These are phyloP conservation scores for Triticum monococcum DNA, from an alignment of 176 grass and related monocot species.

Conservation along the genomic window DNA sequence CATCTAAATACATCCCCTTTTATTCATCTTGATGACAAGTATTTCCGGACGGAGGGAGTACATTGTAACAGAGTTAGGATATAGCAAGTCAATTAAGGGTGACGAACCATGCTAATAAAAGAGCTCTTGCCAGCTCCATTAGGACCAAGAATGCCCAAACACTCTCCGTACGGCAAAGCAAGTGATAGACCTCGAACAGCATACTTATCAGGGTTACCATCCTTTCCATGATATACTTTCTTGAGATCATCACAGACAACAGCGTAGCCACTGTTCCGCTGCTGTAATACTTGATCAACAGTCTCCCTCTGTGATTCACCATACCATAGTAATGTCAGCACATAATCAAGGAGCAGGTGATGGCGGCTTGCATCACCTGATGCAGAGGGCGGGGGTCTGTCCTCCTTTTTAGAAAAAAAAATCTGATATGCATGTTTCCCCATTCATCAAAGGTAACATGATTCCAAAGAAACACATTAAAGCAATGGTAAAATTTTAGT, in stretches of 20 bases:
- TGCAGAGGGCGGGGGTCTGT: no score
- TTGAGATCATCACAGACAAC: slow-evolving; percentile 79
- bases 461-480: no score
- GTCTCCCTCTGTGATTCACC: slow-evolving; percentile 56
- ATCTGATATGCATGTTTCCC: no score
- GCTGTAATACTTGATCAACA: slow-evolving; percentile 57
- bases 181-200: slow-evolving; percentile 91
- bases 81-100: background rate
- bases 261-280: slow-evolving; percentile 49
- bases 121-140: slow-evolving; percentile 97
- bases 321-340: slow-evolving; percentile 14
- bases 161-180: slow-evolving; percentile 86
- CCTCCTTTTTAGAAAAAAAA: no score
- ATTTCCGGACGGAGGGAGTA: no score
- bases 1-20: no score
- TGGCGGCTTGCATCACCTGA: no score
- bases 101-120: slow-evolving; percentile 94
- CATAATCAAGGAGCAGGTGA: slow-evolving; percentile 21
- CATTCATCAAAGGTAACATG: no score
- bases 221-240: slow-evolving; percentile 83
- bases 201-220: slow-evolving; percentile 87
- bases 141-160: slow-evolving; percentile 92
- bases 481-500: background rate
- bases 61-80: no score
- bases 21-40: no score